Percentiles rank a stretch among this genome's conserved stretches.
phyloP scores from a whole-genome alignment of 2,329 filamentous ascomycete species.

The Alternaria hordeiaustralica region DNA sequence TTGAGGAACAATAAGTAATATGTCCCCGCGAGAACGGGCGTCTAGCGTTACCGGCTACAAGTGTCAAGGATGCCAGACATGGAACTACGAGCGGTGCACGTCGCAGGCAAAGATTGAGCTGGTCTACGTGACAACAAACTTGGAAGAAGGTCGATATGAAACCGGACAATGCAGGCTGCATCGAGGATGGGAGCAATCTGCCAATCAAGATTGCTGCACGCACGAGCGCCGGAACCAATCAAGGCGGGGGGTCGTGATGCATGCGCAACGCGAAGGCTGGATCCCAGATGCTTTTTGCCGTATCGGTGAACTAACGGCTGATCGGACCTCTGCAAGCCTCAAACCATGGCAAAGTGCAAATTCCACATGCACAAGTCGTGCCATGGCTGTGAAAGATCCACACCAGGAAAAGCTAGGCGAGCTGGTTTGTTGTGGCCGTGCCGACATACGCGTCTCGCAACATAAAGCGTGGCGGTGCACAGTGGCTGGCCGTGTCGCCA shows the following conservation, averaged over 20 bases:
- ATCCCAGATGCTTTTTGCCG: slow-evolving; percentile 36
- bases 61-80: slow-evolving; percentile 18
- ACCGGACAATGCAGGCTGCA: slow-evolving; percentile 29
- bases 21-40: slow-evolving; percentile 21
- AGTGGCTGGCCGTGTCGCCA: neutral
- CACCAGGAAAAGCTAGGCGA: neutral
- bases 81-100: slow-evolving; percentile 29
- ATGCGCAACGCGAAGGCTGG: slow-evolving; percentile 29
- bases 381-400: slow-evolving; percentile 15
- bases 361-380: slow-evolving; percentile 7
- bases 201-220: slow-evolving; percentile 36
- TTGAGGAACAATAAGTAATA: slow-evolving; percentile 21
- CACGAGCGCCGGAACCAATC: slow-evolving; percentile 30
- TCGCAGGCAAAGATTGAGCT: slow-evolving; percentile 26
- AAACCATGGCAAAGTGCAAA: slow-evolving; percentile 12
- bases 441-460: slow-evolving; percentile 1
- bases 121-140: slow-evolving; percentile 41
- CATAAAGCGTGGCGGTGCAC: slow-evolving; percentile 1
- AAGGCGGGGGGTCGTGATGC: slow-evolving; percentile 19
- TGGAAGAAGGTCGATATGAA: slow-evolving; percentile 44
- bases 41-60: slow-evolving; percentile 21
- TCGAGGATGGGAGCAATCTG: slow-evolving; percentile 22
- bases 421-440: slow-evolving; percentile 2
- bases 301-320: slow-evolving; percentile 32
- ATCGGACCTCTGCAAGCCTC: slow-evolving; percentile 24